Evolutionary conservation across 805 yeast species (phyloP).

Genomic region (Saturnispora zaruensis): DNA sequence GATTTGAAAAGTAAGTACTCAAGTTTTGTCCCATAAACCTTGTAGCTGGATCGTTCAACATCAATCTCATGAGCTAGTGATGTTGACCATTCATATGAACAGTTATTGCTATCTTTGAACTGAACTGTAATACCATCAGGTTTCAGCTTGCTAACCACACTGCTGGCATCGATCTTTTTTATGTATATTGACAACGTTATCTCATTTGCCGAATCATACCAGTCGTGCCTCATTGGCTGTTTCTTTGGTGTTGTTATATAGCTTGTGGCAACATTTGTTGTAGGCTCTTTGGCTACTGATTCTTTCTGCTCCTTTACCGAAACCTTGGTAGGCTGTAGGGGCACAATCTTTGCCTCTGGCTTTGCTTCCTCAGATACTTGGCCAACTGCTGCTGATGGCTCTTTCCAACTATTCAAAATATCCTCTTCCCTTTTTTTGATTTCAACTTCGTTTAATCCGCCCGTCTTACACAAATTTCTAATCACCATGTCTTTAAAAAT

Average conservation of each 20-base stretch:
- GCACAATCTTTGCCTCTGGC: neutral
- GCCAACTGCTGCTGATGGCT: neutral
- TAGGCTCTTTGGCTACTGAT: neutral
- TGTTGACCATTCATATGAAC: conserved; percentile 44
- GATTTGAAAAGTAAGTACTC: conserved; percentile 33
- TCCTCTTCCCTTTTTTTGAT: conserved; percentile 3
- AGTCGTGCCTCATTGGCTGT: conserved; percentile 44
- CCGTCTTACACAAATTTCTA: conserved; percentile 26
- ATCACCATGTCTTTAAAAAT: conserved; percentile 39
- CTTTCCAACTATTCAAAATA: neutral
- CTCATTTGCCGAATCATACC: conserved; percentile 56
- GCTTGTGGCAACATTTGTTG: neutral
- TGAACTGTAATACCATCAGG: conserved; percentile 31
- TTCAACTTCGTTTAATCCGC: conserved; percentile 24
- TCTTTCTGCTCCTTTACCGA: neutral
- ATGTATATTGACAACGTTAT: conserved; percentile 67
- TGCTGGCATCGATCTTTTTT: conserved; percentile 49
- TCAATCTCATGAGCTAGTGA: conserved; percentile 46
- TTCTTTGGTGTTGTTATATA: conserved; percentile 12
- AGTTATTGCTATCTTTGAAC: conserved; percentile 40
- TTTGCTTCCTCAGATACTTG: neutral
- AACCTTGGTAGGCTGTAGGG: neutral
- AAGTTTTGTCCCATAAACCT: conserved; percentile 61
- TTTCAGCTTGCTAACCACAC: conserved; percentile 34
- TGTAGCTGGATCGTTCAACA: conserved; percentile 35